These are phyloP conservation scores for Tephrocybe rancida DNA, from an alignment of 768 basidiomycete genomes.

Conservation along the genomic window DNA sequence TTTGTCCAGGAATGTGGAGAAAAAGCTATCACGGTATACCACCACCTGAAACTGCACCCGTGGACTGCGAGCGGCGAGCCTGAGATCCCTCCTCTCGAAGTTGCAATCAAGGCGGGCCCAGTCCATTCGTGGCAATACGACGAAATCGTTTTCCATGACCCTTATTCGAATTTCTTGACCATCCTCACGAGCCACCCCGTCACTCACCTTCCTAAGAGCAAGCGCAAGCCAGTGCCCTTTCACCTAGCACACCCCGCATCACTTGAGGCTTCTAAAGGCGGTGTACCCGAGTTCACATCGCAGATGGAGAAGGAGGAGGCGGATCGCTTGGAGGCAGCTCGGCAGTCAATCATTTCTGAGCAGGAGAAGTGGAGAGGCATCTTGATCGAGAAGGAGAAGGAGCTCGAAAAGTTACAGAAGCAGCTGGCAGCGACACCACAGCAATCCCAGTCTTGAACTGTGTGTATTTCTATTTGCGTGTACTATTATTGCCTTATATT, in stretches of 20 bases:
- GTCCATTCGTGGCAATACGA: slow-evolving; percentile 99
- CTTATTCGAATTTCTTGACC: slow-evolving; percentile 83
- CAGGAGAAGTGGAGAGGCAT: slow-evolving; percentile 70
- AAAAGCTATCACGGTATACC: slow-evolving; percentile 84
- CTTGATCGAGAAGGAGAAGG: slow-evolving; percentile 82
- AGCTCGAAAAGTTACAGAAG: slow-evolving; percentile 70
- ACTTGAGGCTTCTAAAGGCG: slow-evolving; percentile 65
- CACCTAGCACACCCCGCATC: slow-evolving; percentile 64
- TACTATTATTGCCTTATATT: slow-evolving; percentile 13
- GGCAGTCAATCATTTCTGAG: slow-evolving; percentile 70
- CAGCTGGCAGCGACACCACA: slow-evolving; percentile 36
- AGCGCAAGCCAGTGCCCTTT: slow-evolving; percentile 68
- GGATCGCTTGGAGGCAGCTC: slow-evolving; percentile 76
- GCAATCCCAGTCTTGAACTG: background rate
- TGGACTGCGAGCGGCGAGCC: slow-evolving; percentile 71
- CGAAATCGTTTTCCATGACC: slow-evolving; percentile 95
- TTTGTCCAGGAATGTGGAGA: slow-evolving; percentile 91
- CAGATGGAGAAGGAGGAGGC: slow-evolving; percentile 89
- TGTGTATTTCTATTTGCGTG: slow-evolving; percentile 11
- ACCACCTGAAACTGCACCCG: slow-evolving; percentile 95
- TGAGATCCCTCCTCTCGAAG: slow-evolving; percentile 67
- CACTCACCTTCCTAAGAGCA: slow-evolving; percentile 71
- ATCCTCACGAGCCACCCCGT: slow-evolving; percentile 83
- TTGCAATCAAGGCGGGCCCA: slow-evolving; percentile 67
- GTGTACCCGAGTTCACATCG: slow-evolving; percentile 81